Evolutionary conservation across 306 rosid genomes (phyloP).

Genomic region (Castanospermum australe): DNA sequence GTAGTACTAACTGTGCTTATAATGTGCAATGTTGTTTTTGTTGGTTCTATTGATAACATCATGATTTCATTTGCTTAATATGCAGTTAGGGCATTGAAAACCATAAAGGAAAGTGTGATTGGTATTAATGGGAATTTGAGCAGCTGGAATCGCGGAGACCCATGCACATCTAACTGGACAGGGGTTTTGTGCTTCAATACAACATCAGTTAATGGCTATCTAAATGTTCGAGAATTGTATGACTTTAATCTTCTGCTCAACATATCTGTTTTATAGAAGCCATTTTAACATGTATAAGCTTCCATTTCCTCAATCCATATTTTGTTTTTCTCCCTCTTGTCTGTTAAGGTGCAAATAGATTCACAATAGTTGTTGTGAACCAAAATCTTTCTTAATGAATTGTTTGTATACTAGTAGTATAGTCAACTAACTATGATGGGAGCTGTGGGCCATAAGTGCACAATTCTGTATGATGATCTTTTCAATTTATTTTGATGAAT

Average conservation of each 20-base stretch:
- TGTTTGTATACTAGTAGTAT: neutral
- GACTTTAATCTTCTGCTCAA: constrained; percentile 19
- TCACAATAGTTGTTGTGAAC: neutral
- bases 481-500: constrained; percentile 6
- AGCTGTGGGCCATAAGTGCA: neutral
- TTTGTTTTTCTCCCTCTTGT: neutral
- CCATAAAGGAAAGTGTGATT: constrained; percentile 53
- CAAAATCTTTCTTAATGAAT: neutral
- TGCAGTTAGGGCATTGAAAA: constrained; percentile 66
- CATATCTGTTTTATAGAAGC: neutral
- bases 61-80: constrained; percentile 20
- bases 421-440: neutral
- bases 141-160: constrained; percentile 84
- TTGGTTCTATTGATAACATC: constrained; percentile 1
- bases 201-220: constrained; percentile 44
- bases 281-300: neutral
- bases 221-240: constrained; percentile 69
- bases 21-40: neutral
- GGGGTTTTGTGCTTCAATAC: constrained; percentile 68
- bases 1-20: neutral
- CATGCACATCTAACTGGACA: constrained; percentile 72
- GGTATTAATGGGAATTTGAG: constrained; percentile 69
- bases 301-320: neutral
- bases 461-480: neutral
- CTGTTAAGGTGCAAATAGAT: neutral